phyloP scores from a whole-genome alignment of 1,139 yeast genomes.

The Candida albicans region DNA sequence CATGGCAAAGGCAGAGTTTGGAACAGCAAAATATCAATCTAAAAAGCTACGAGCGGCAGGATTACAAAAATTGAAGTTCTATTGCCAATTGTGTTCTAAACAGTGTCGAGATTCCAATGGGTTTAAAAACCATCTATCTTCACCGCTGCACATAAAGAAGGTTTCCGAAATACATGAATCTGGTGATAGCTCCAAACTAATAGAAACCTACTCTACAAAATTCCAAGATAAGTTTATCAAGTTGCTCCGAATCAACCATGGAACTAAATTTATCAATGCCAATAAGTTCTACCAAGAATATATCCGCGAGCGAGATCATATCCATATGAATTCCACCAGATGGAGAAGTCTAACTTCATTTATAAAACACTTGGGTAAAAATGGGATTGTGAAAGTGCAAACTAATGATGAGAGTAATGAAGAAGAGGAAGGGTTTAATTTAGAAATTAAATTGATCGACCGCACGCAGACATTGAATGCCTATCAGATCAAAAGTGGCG shows the following conservation, averaged over 20 bases:
- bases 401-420: constrained; percentile 41
- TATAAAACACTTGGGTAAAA: constrained; percentile 60
- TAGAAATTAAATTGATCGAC: constrained; percentile 35
- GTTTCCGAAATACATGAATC: constrained; percentile 42
- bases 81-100: constrained; percentile 88
- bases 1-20: constrained; percentile 58
- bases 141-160: constrained; percentile 71
- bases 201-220: constrained; percentile 58
- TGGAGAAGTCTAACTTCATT: constrained; percentile 76
- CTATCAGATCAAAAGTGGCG: background rate
- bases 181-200: constrained; percentile 41
- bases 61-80: constrained; percentile 78
- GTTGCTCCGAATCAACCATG: constrained; percentile 66
- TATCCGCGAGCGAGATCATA: constrained; percentile 67
- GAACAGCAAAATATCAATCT: constrained; percentile 79
- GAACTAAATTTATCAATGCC: constrained; percentile 76
- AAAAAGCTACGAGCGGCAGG: constrained; percentile 83
- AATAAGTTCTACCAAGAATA: constrained; percentile 90
- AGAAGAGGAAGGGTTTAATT: constrained; percentile 47
- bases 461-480: constrained; percentile 12
- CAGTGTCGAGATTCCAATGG: constrained; percentile 98
- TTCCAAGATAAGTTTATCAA: constrained; percentile 69
- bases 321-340: constrained; percentile 87
- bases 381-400: constrained; percentile 59
- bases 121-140: constrained; percentile 78